These are phyloP conservation scores for Colletotrichum acutatum DNA, from an alignment of 2,329 filamentous ascomycete genomes.

Conservation along the genomic window DNA sequence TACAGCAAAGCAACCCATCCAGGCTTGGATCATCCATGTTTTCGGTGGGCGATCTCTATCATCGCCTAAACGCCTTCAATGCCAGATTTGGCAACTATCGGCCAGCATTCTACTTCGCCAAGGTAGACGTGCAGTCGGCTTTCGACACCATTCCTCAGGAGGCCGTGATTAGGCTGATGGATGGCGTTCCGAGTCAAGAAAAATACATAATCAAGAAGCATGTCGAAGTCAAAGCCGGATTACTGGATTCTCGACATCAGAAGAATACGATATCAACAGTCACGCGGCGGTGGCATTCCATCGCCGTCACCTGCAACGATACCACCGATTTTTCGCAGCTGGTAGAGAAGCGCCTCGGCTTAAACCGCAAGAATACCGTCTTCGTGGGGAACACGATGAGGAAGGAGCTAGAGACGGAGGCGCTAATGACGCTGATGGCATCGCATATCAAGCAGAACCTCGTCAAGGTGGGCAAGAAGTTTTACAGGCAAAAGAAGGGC, in stretches of 20 bases:
- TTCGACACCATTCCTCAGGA: conserved; percentile 95
- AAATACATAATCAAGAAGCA: conserved; percentile 81
- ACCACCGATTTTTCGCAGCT: conserved; percentile 56
- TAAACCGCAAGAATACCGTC: conserved; percentile 72
- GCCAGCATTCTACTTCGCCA: conserved; percentile 81
- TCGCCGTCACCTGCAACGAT: conserved; percentile 58
- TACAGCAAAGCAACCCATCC: conserved; percentile 58
- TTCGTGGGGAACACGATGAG: conserved; percentile 78
- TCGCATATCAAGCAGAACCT: conserved; percentile 89
- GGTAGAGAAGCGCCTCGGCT: conserved; percentile 52
- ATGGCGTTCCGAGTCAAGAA: conserved; percentile 63
- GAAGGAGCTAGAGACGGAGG: conserved; percentile 64
- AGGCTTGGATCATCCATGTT: conserved; percentile 83
- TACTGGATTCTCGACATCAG: conserved; percentile 35
- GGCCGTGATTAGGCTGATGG: conserved; percentile 75
- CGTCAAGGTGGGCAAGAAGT: conserved; percentile 88
- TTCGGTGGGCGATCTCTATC: conserved; percentile 84
- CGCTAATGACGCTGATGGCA: conserved; percentile 75
- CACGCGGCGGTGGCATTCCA: conserved; percentile 62
- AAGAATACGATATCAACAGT: conserved; percentile 49
- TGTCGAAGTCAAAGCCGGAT: conserved; percentile 71
- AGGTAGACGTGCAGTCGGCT: conserved; percentile 90
- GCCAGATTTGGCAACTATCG: conserved; percentile 51
- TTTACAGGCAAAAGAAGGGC: conserved; percentile 86
- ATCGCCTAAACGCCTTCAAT: conserved; percentile 77